Percentiles rank a stretch among this genome's conserved stretches.
Evolutionary conservation across 108 stramenopile species (phyloP).

Genomic region (Stephanodiscus triporus): DNA sequence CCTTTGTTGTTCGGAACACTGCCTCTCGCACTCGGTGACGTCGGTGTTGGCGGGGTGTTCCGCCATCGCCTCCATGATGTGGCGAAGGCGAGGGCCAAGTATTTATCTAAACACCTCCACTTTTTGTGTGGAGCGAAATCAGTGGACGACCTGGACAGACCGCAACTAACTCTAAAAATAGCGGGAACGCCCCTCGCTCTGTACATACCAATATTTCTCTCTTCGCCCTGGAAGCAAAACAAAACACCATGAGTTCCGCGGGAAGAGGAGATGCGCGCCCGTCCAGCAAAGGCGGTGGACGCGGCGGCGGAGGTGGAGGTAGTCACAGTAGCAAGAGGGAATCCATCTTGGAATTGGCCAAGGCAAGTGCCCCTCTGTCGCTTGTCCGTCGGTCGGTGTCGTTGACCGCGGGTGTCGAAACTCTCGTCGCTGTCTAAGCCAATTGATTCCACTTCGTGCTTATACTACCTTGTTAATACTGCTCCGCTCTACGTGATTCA

Average conservation of each 20-base stretch:
- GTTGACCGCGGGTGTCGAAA: background rate
- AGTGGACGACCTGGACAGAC: background rate
- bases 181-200: no score
- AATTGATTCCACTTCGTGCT: background rate
- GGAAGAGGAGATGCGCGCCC: conserved; percentile 3
- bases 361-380: conserved; percentile 22
- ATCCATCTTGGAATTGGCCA: conserved; percentile 83
- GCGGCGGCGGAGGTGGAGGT: conserved; percentile 40
- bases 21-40: conserved; percentile 28
- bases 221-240: no score
- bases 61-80: background rate
- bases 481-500: no score
- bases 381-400: background rate
- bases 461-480: background rate
- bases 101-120: no score
- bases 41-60: background rate
- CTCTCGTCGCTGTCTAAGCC: no score
- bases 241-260: conserved; percentile 11
- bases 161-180: no score
- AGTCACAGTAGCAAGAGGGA: conserved; percentile 68
- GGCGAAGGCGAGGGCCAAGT: background rate
- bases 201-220: no score
- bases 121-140: background rate
- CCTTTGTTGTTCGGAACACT: conserved; percentile 25
- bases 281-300: conserved; percentile 21